phyloP scores from a whole-genome alignment of 176 grass and related monocot species.

The Eragrostis nindensis region DNA sequence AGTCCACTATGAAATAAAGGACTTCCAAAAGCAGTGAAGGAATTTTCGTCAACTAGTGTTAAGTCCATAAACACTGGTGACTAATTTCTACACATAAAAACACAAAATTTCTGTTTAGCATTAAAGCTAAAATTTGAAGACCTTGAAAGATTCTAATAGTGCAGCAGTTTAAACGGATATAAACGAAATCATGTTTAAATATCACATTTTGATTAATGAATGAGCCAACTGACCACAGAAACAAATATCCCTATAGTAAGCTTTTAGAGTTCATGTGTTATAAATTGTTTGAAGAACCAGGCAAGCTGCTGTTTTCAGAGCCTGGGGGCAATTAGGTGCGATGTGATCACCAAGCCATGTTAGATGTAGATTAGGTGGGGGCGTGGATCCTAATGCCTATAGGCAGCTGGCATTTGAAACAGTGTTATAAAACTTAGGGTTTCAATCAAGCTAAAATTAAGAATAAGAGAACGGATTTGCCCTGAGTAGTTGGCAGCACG shows the following conservation, averaged over 20 bases:
- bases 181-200: not conserved
- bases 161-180: not conserved
- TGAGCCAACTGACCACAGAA: not conserved
- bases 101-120: constrained; percentile 9
- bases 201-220: not conserved
- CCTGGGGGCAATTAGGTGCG: not conserved
- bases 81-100: constrained; percentile 39
- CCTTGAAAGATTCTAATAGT: not conserved
- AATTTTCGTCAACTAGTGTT: constrained; percentile 20
- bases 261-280: not conserved
- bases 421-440: not conserved
- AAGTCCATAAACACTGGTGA: constrained; percentile 51
- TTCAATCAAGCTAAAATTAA: constrained; percentile 1
- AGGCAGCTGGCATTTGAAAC: not conserved
- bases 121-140: constrained; percentile 6
- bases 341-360: not conserved
- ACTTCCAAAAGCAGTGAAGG: constrained; percentile 36
- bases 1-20: constrained; percentile 29
- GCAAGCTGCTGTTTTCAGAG: not conserved
- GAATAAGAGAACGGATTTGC: not conserved
- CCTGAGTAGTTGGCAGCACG: not conserved
- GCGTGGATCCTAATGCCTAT: not conserved
- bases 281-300: not conserved
- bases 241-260: not conserved
- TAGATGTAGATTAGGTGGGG: not conserved